A percentile compares a stretch with the other conserved stretches of the same genome.
phyloP scores from a whole-genome alignment of 768 basidiomycete species.

The Coprinopsis strossmayeri region DNA sequence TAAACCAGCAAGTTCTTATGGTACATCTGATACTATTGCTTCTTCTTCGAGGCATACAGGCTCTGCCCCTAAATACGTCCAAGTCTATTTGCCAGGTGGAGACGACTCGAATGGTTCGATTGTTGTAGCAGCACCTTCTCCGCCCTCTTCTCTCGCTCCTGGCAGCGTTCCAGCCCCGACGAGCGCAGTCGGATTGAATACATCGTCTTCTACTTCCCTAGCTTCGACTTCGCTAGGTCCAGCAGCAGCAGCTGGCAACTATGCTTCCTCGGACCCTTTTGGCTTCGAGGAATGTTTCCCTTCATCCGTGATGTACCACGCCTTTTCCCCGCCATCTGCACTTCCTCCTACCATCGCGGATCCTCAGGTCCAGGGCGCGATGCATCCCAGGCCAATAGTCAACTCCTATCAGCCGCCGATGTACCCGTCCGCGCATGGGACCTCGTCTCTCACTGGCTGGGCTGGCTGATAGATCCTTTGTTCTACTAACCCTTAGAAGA shows the following conservation, averaged over 20 bases:
- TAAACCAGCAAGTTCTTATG: no score
- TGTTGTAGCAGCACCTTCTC: background rate
- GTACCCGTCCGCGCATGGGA: conserved; percentile 20
- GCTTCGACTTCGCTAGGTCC: background rate
- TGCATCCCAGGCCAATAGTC: background rate
- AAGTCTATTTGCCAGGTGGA: background rate
- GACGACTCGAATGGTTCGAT: background rate
- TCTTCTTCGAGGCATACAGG: background rate
- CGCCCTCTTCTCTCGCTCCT: background rate
- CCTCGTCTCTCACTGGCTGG: conserved; percentile 43
- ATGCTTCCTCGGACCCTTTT: background rate
- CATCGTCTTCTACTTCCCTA: background rate
- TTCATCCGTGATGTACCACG: background rate
- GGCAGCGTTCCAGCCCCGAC: background rate
- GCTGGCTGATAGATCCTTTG: no score
- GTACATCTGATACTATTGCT: background rate
- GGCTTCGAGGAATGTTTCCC: background rate
- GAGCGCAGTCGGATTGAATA: background rate
- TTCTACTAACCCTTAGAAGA: no score
- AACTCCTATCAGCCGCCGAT: conserved; percentile 13
- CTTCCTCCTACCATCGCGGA: background rate
- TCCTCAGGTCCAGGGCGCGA: background rate
- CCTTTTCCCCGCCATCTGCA: background rate
- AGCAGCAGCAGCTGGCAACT: background rate
- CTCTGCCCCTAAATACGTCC: background rate